Evolutionary conservation across 257 asterid genomes (phyloP), one percentile per base, ranked within the genome.

Genomic region (Coffea canephora): DNA sequence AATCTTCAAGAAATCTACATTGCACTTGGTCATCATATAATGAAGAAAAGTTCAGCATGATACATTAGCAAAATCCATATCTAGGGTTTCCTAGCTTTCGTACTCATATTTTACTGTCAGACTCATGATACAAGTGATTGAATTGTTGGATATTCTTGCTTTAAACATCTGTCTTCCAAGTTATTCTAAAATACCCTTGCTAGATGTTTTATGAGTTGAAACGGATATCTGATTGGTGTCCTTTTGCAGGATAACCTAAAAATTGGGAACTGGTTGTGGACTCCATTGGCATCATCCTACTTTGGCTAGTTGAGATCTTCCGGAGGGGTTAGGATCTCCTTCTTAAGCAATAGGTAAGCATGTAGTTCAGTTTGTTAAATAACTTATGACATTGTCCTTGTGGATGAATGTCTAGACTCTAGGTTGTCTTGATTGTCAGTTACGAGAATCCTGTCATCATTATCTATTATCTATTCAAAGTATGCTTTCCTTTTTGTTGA

Each of bases 331-430:
- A 66, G 85, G 88, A 76, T 83, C 86, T 81, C 71, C 80, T 15
- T 82, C 83, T 80, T 76, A 74, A 79, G 87, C 80, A 62, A 55
- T 87, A 78, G 93, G 94, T 92, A 83, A 89, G 96, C 86, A 84
- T 73, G 87, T 79, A 77, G 87, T 83, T 77, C 80, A 81, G 78
- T 75, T 74, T 88, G 92, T 87, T 43, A 71, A 86, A 78, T 84
- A 80, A 52, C 68, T 76, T 10, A 49, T 68, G 82, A 76, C 86
- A 72, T 77, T 77, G 45, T 82, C 74, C 74, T 83, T 77, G 82
- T 82, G 74, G 34, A 76, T 81, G 74, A 62, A 69, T 85, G 85
- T 27, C 27, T 27, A 27, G 27, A 27, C 27, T 87, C 74, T 59
- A 77, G 73, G 68, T 65, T 85, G 84, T 85, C 74, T 69, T 18